These are phyloP conservation scores for Globisporangium sylvaticum DNA, from an alignment of 352 stramenopile genomes.

Conservation along the genomic window DNA sequence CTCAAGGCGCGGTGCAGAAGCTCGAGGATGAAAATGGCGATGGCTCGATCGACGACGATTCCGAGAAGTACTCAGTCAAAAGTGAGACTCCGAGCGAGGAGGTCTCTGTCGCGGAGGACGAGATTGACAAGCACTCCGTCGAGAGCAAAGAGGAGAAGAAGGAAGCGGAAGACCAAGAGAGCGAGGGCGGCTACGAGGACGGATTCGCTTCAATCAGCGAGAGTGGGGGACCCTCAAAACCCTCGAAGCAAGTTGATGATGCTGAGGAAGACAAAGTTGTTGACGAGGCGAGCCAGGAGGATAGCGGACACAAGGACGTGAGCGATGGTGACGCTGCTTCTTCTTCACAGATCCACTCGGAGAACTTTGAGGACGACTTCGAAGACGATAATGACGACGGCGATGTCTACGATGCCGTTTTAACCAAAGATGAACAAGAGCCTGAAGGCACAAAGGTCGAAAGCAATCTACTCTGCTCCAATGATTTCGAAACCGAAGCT, in stretches of 20 bases:
- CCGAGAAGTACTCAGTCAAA: slow-evolving; percentile 2
- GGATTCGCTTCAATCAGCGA: slow-evolving; percentile 15
- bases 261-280: not conserved
- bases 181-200: slow-evolving; percentile 13
- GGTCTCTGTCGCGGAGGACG: not conserved
- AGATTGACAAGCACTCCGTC: not conserved
- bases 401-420: not conserved
- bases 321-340: not conserved
- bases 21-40: not conserved
- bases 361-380: slow-evolving; percentile 14
- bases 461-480: not conserved
- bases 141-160: not conserved
- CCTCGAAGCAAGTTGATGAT: not conserved
- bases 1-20: not conserved
- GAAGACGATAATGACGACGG: slow-evolving; percentile 1
- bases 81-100: not conserved
- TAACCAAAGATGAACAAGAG: not conserved
- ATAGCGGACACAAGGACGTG: no score
- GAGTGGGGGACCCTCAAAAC: not conserved
- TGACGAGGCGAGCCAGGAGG: not conserved
- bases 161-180: slow-evolving; percentile 4
- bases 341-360: slow-evolving; percentile 2
- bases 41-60: not conserved
- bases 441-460: not conserved
- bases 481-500: slow-evolving; percentile 8